Percentiles rank a stretch among this genome's conserved stretches.
Conservation (phyloP, 2,329 filamentous ascomycete species). For the Botrytis hyacinthi region DNA sequence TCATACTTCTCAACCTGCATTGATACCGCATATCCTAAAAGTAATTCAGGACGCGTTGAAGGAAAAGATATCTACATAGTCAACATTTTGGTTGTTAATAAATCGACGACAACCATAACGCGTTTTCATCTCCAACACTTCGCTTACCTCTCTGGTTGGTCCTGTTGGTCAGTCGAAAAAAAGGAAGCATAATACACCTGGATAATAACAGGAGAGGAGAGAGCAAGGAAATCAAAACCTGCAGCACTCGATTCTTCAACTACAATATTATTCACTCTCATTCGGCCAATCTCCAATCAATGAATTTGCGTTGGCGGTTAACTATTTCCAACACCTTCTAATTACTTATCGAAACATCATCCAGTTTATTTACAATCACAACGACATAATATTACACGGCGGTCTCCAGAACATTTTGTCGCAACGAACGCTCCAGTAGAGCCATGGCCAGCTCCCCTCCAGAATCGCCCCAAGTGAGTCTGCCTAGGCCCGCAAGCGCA, state of each 20-base stretch:
- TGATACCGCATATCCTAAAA: not conserved
- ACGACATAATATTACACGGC: not conserved
- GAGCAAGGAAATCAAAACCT: not conserved
- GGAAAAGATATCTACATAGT: not conserved
- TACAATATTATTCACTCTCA: conserved; percentile 15
- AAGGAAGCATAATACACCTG: conserved; percentile 14
- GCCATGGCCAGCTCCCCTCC: conserved; percentile 69
- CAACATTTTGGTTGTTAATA: not conserved
- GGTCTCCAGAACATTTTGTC: conserved; percentile 33
- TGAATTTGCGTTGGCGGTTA: not conserved
- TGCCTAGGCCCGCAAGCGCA: conserved; percentile 74
- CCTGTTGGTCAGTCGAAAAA: conserved; percentile 11
- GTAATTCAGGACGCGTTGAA: not conserved
- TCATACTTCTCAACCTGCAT: not conserved
- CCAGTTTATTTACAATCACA: conserved; percentile 2
- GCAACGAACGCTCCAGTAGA: conserved; percentile 35
- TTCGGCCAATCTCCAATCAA: not conserved
- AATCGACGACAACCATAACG: conserved; percentile 2
- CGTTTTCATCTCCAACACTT: conserved; percentile 11
- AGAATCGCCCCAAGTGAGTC: conserved; percentile 56
- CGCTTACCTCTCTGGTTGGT: conserved; percentile 11
- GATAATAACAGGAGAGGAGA: not conserved
- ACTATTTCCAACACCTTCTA: not conserved
- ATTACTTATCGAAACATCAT: not conserved
- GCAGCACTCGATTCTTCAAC: not conserved